These are phyloP conservation scores for Solanum neorickii DNA, from an alignment of 257 asterid species.

Conservation along the genomic window DNA sequence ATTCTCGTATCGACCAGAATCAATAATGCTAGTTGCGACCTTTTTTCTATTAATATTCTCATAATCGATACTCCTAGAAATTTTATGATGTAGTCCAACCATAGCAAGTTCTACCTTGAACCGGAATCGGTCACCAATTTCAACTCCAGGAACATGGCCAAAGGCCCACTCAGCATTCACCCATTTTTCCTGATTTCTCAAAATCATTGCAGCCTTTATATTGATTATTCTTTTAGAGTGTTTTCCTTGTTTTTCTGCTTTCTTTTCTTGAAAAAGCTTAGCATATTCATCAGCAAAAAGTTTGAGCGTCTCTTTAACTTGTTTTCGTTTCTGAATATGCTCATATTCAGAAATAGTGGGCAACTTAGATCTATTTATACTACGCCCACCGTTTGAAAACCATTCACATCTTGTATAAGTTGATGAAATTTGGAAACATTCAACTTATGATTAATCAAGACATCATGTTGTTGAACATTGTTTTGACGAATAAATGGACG, in stretches of 20 bases:
- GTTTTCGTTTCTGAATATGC: background rate
- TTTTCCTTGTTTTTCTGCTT: background rate
- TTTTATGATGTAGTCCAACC: constrained; percentile 13
- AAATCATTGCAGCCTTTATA: background rate
- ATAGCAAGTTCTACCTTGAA: constrained; percentile 17
- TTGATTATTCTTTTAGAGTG: background rate
- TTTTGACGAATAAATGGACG: background rate
- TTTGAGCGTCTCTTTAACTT: constrained; percentile 2
- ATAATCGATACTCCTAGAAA: constrained; percentile 10
- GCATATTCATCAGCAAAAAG: constrained; percentile 1
- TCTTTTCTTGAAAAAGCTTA: background rate
- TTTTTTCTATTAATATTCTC: background rate
- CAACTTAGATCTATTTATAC: background rate
- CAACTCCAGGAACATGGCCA: constrained; percentile 17
- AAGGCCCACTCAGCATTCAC: background rate
- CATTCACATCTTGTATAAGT: background rate
- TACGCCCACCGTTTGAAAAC: background rate
- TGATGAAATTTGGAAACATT: background rate
- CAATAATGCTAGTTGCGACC: constrained; percentile 9
- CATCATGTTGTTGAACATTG: background rate
- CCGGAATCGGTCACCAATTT: constrained; percentile 9
- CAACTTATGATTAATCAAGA: background rate
- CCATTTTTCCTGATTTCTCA: background rate
- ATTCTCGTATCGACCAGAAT: constrained; percentile 1
- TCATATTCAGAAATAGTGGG: background rate